Evolutionary conservation across 2,329 filamentous ascomycete genomes (phyloP).

Genomic region (Pseudogymnoascus sp.): DNA sequence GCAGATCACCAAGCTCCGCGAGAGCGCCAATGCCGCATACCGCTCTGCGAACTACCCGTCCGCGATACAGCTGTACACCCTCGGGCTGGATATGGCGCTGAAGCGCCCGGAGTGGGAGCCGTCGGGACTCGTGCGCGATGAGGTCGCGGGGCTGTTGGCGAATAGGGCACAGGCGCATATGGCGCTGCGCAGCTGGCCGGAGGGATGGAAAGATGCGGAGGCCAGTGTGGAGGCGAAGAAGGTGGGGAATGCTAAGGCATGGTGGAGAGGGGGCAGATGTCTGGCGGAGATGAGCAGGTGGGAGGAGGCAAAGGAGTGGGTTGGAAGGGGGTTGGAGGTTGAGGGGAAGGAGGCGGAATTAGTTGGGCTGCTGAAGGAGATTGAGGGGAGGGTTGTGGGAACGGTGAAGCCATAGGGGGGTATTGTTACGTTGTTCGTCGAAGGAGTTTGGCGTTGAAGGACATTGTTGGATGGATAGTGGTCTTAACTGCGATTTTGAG

Average conservation of each 20-base stretch:
- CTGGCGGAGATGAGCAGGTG: slow-evolving; percentile 84
- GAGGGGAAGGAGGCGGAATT: slow-evolving; percentile 67
- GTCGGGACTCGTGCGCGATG: slow-evolving; percentile 73
- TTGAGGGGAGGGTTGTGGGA: slow-evolving; percentile 41
- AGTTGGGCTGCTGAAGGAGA: slow-evolving; percentile 56
- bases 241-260: slow-evolving; percentile 85
- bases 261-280: slow-evolving; percentile 83
- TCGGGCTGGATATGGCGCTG: slow-evolving; percentile 87
- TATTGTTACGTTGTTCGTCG: background rate
- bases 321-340: slow-evolving; percentile 71
- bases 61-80: slow-evolving; percentile 72
- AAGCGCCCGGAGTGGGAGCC: slow-evolving; percentile 84
- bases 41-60: slow-evolving; percentile 70
- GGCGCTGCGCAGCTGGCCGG: slow-evolving; percentile 73
- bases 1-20: slow-evolving; percentile 84
- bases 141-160: slow-evolving; percentile 70
- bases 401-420: background rate
- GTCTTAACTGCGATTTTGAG: slow-evolving; percentile 10
- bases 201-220: slow-evolving; percentile 82
- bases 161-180: slow-evolving; percentile 91
- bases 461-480: slow-evolving; percentile 9
- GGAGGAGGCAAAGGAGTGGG: slow-evolving; percentile 75
- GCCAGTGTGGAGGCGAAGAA: slow-evolving; percentile 81
- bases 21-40: slow-evolving; percentile 76
- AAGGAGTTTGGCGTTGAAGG: slow-evolving; percentile 9